phyloP scores from a whole-genome alignment of 352 stramenopile species.

The Salisapilia sapeloensis region DNA sequence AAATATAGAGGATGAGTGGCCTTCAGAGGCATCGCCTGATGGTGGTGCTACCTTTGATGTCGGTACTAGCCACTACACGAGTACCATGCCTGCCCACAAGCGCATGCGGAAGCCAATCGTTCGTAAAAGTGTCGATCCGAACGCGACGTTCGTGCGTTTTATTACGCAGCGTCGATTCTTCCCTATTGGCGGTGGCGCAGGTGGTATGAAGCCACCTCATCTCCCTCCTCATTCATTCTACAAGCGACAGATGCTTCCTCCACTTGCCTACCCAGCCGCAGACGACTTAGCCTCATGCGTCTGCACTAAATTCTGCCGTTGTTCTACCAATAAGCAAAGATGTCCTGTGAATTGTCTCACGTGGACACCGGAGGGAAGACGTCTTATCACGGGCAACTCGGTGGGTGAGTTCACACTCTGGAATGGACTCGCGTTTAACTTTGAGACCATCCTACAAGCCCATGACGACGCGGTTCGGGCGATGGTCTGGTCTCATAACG shows the following conservation, averaged over 20 bases:
- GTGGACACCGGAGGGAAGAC: slow-evolving; percentile 90
- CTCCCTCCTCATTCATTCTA: slow-evolving; percentile 72
- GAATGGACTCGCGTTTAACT: slow-evolving; percentile 96
- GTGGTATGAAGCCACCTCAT: slow-evolving; percentile 21
- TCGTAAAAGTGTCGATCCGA: slow-evolving; percentile 74
- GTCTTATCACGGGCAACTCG: slow-evolving; percentile 93
- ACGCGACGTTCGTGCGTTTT: slow-evolving; percentile 74
- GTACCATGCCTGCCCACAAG: slow-evolving; percentile 55
- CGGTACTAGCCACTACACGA: slow-evolving; percentile 39
- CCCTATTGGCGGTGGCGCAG: slow-evolving; percentile 7
- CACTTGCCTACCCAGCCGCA: slow-evolving; percentile 29
- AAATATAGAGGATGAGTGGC: too few species aligned
- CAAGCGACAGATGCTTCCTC: slow-evolving; percentile 69
- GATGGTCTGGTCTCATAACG: slow-evolving; percentile 85
- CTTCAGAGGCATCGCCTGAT: too few species aligned
- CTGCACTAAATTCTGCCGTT: slow-evolving; percentile 78
- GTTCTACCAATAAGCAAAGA: slow-evolving; percentile 84
- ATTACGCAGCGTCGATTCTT: slow-evolving; percentile 61
- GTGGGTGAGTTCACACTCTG: slow-evolving; percentile 96
- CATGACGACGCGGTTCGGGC: slow-evolving; percentile 75
- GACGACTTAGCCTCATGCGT: slow-evolving; percentile 66
- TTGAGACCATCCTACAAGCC: slow-evolving; percentile 93
- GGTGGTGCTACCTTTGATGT: slow-evolving; percentile 30
- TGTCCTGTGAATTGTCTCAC: slow-evolving; percentile 87
- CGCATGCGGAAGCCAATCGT: slow-evolving; percentile 79